phyloP scores from a whole-genome alignment of 2,329 filamentous ascomycete species.

The Metarhizium robertsii region DNA sequence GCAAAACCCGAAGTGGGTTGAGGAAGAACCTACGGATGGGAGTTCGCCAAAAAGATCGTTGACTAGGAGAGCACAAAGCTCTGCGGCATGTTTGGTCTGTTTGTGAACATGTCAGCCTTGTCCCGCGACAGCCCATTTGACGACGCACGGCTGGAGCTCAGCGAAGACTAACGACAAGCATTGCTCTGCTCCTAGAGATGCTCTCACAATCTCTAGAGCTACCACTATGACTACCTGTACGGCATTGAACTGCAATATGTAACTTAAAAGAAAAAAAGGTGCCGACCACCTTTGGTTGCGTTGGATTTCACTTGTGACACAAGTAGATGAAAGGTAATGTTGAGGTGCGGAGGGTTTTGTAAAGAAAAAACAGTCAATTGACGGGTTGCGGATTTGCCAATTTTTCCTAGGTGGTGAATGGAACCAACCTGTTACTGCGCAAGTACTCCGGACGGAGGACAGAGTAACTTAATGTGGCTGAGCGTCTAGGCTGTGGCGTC shows the following conservation, averaged over 20 bases:
- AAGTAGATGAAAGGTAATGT: not conserved
- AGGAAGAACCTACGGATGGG: conserved; percentile 57
- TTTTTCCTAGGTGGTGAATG: conserved; percentile 19
- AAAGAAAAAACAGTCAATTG: not conserved
- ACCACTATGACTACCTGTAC: conserved; percentile 57
- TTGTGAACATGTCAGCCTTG: conserved; percentile 14
- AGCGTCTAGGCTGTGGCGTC: too few relatives aligned
- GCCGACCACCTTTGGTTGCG: not conserved
- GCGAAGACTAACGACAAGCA: conserved; percentile 37
- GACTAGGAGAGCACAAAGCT: conserved; percentile 85
- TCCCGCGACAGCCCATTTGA: conserved; percentile 2
- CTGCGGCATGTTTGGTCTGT: conserved; percentile 64
- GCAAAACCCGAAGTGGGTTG: not conserved
- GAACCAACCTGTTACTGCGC: not conserved
- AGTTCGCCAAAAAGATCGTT: conserved; percentile 87
- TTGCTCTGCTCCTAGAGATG: conserved; percentile 65
- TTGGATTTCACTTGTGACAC: not conserved
- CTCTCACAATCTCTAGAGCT: conserved; percentile 73
- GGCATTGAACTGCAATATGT: conserved; percentile 39
- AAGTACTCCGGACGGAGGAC: too few relatives aligned
- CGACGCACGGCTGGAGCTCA: not conserved
- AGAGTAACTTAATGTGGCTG: too few relatives aligned
- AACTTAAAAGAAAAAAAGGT: not conserved
- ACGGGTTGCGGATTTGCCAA: conserved; percentile 6
- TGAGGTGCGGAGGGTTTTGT: not conserved